phyloP scores from a whole-genome alignment of 805 yeast species.

The Zygoascus tannicola region DNA sequence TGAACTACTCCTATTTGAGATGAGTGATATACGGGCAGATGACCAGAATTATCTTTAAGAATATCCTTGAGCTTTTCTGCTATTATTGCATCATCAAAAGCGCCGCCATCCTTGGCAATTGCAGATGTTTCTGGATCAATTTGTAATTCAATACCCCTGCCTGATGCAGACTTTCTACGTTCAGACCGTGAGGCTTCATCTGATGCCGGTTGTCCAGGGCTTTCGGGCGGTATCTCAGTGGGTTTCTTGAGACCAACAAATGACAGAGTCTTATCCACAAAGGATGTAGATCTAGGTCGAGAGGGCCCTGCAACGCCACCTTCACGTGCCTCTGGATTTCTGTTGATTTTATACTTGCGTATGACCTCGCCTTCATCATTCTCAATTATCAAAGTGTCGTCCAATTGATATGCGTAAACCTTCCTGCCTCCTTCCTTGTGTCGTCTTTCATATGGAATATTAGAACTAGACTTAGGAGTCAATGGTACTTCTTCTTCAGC shows the following conservation, averaged over 20 bases:
- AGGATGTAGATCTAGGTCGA: neutral
- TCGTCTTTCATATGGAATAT: neutral
- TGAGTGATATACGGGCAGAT: neutral
- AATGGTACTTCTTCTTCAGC: neutral
- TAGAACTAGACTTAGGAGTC: neutral
- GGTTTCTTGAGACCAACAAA: constrained; percentile 43
- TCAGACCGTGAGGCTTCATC: constrained; percentile 13
- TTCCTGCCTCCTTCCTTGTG: constrained; percentile 14
- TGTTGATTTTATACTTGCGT: constrained; percentile 68
- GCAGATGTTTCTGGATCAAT: constrained; percentile 12
- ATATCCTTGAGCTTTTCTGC: constrained; percentile 11
- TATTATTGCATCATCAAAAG: constrained; percentile 19
- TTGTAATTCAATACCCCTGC: constrained; percentile 17
- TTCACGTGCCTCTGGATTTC: constrained; percentile 30
- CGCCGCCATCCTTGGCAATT: constrained; percentile 14
- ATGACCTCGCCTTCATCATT: constrained; percentile 87
- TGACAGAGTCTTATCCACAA: constrained; percentile 38
- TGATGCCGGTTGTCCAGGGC: neutral
- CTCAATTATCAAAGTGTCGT: constrained; percentile 71
- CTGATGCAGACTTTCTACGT: neutral
- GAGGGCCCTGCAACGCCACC: neutral
- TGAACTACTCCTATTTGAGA: neutral
- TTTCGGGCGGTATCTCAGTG: constrained; percentile 1
- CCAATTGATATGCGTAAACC: constrained; percentile 70
- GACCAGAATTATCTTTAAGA: constrained; percentile 4